Conservation (phyloP, 768 basidiomycete species). For the Rubroboletus pulcherrimus region DNA sequence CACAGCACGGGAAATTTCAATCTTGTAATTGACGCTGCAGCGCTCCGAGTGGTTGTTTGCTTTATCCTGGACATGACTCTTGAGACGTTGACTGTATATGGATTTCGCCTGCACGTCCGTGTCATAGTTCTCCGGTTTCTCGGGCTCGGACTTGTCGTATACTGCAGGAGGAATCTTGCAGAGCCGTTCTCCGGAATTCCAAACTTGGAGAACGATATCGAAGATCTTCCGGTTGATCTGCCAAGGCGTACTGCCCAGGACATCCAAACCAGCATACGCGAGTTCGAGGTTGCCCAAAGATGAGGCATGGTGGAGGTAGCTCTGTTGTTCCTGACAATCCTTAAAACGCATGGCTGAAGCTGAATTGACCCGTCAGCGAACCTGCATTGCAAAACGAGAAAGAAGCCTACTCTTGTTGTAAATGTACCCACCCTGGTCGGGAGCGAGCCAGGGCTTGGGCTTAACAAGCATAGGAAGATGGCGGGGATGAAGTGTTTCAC, state of each 20-base stretch:
- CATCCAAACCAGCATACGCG: slow-evolving; percentile 86
- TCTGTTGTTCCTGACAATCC: slow-evolving; percentile 78
- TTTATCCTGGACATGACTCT: slow-evolving; percentile 51
- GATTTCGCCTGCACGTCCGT: slow-evolving; percentile 54
- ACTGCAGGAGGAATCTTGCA: slow-evolving; percentile 80
- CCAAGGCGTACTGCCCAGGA: slow-evolving; percentile 89
- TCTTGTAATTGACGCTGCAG: slow-evolving; percentile 92
- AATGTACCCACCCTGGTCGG: slow-evolving; percentile 80
- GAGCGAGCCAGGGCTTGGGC: slow-evolving; percentile 81
- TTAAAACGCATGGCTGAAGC: slow-evolving; percentile 89
- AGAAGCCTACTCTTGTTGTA: slow-evolving; percentile 61
- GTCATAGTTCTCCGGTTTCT: slow-evolving; percentile 39
- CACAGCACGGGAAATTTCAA: slow-evolving; percentile 92
- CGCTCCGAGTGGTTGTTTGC: slow-evolving; percentile 87
- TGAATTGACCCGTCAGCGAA: slow-evolving; percentile 22
- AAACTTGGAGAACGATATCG: slow-evolving; percentile 70
- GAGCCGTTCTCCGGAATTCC: slow-evolving; percentile 82
- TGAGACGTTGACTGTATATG: slow-evolving; percentile 54
- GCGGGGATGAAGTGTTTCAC: slow-evolving; percentile 79
- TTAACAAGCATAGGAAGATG: slow-evolving; percentile 94
- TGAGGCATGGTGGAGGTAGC: slow-evolving; percentile 74
- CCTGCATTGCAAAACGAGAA: neutral
- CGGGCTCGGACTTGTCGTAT: slow-evolving; percentile 63
- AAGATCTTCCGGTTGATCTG: slow-evolving; percentile 76
- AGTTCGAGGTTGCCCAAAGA: slow-evolving; percentile 73